Conservation (phyloP, 73 alveolate genomes). For the Paramecium bursaria region DNA sequence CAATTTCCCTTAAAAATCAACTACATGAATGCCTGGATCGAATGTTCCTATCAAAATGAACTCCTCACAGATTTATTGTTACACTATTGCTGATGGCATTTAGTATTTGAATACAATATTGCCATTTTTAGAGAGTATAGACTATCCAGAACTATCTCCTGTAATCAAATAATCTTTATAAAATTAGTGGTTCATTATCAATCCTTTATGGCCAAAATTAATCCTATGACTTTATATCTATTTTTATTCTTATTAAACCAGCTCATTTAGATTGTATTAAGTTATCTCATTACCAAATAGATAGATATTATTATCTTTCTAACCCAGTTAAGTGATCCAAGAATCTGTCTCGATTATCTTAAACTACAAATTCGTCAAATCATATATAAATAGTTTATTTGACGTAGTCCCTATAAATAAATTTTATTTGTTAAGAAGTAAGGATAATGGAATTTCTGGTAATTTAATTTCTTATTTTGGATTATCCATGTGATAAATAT, state of each 20-base stretch:
- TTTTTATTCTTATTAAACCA: too few relatives aligned
- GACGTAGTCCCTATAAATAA: constrained; percentile 41
- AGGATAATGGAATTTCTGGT: constrained; percentile 27
- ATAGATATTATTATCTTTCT: neutral
- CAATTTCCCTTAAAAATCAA: neutral
- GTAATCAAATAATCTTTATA: neutral
- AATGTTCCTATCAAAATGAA: constrained; percentile 17
- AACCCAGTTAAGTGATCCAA: constrained; percentile 26
- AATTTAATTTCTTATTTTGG: neutral
- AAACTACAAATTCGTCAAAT: neutral
- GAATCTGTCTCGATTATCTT: neutral
- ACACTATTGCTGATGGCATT: constrained; percentile 18
- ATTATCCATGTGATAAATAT: neutral
- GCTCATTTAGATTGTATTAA: neutral
- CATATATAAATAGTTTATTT: constrained; percentile 18
- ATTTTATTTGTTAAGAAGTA: neutral
- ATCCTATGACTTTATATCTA: too few relatives aligned
- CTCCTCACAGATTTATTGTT: neutral
- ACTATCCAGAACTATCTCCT: constrained; percentile 38
- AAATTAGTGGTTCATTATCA: neutral
- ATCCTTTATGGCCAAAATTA: constrained; percentile 39
- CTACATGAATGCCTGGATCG: constrained; percentile 34
- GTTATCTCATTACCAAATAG: neutral
- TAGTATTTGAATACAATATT: neutral
- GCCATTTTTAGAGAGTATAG: neutral